Base-by-base conservation (phyloP, 202 grass and related monocot species). In the Setaria viridis region DNA sequence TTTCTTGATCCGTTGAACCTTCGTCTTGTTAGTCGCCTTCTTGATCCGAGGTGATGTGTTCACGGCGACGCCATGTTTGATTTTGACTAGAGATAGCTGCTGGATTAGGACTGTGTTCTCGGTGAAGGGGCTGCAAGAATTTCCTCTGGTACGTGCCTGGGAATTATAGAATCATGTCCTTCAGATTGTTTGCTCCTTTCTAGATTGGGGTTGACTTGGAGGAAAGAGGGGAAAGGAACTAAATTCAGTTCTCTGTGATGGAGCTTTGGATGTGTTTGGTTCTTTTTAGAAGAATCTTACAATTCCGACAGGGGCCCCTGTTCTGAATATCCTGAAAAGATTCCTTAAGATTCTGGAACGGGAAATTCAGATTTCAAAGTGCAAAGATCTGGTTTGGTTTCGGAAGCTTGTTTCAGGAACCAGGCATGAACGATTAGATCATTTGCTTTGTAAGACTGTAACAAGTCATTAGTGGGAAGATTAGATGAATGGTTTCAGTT, bases 171-270 rank as follows among this genome's bases (percentile, higher is more conserved):
- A 75, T 75, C 76, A 2, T 51, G n/a, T 15, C 32, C 2, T 30
- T 56, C 75, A 35, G 66, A 48, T 9, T 25, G n/a, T 21, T 67
- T 73, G 29, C 13, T 82, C n/a, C 1, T 7, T 73, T 43, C 6
- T 39, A 41, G 49, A 67, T 67, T 34, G 33, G 80, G 58, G 79
- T 79, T 87, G 88, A 87, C 84, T 74, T 79, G 1, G 32, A 43
- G 4, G 59, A 43, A 32, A 12, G 19, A 25, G 65, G 45, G 30
- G n/a, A 53, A 60, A 78, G 5, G 49, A 63, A 56, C 17, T n/a
- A 43, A 15, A 17, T 72, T 20, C 2, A 19, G 46, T 43, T 29
- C 67, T 4, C 20, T 63, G 1, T 6, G 11, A 50, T 19, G 5
- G 13, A 21, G 72, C 21, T 84, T 65, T 17, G 33, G 59, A 33